phyloP scores from a whole-genome alignment of 2,329 filamentous ascomycete genomes.

The Fusarium continuum region DNA sequence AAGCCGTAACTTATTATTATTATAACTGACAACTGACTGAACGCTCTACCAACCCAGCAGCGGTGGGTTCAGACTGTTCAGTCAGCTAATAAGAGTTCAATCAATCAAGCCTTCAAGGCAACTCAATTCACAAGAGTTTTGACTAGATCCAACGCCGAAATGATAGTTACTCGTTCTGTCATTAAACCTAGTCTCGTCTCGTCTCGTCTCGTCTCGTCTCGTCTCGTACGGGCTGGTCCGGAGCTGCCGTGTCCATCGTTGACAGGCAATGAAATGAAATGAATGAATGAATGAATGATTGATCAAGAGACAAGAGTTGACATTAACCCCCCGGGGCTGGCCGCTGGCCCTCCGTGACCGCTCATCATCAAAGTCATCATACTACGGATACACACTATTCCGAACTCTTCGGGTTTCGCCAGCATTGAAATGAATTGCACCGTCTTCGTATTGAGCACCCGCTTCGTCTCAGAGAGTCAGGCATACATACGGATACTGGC shows the following conservation, averaged over 20 bases:
- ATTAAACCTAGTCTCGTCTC: constrained; percentile 6
- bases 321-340: constrained; percentile 2
- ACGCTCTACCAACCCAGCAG: too few species aligned
- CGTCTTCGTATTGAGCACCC: constrained; percentile 28
- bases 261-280: constrained; percentile 8
- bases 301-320: background rate
- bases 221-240: constrained; percentile 22
- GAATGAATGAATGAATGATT: too few species aligned
- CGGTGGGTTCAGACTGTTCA: too few species aligned
- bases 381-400: constrained; percentile 16
- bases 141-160: too few species aligned
- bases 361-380: constrained; percentile 3
- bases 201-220: constrained; percentile 13
- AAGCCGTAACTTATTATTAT: constrained; percentile 12
- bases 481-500: too few species aligned
- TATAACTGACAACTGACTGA: too few species aligned
- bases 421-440: constrained; percentile 21
- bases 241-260: constrained; percentile 23
- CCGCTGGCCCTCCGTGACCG: constrained; percentile 7
- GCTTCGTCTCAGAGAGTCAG: constrained; percentile 18
- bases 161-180: too few species aligned
- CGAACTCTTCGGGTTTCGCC: constrained; percentile 29
- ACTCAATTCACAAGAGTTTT: too few species aligned
- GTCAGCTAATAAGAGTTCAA: too few species aligned
- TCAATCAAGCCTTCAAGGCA: constrained; percentile 1